phyloP scores from a whole-genome alignment of 2,329 filamentous ascomycete genomes.

The Capronia americana region DNA sequence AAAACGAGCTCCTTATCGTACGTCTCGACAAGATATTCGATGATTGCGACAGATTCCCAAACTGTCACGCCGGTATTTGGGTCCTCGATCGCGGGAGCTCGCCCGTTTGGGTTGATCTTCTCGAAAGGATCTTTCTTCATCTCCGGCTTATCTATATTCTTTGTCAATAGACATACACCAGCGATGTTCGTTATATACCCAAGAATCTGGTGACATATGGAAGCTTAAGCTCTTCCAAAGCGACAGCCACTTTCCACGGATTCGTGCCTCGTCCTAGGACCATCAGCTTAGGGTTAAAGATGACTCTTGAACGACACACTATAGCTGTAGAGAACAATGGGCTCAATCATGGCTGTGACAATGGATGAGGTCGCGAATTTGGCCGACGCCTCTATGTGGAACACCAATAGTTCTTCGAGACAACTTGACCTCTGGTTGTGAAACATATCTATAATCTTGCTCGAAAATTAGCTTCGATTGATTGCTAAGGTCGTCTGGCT shows the following conservation, averaged over 20 bases:
- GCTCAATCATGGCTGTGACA: too few species aligned
- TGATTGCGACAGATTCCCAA: constrained; percentile 3
- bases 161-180: too few species aligned
- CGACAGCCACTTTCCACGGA: constrained; percentile 41
- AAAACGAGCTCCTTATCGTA: neutral
- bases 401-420: too few species aligned
- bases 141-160: constrained; percentile 15
- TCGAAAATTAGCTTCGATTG: too few species aligned
- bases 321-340: too few species aligned
- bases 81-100: constrained; percentile 45
- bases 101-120: constrained; percentile 38
- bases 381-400: too few species aligned
- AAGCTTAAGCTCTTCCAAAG: constrained; percentile 44
- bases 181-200: neutral
- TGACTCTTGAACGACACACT: too few species aligned
- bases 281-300: too few species aligned
- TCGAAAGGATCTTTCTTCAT: constrained; percentile 37
- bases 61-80: constrained; percentile 46
- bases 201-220: constrained; percentile 41
- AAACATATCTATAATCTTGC: too few species aligned
- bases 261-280: neutral
- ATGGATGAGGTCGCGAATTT: too few species aligned
- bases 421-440: too few species aligned
- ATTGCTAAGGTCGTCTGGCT: too few species aligned
- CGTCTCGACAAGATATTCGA: constrained; percentile 7